A percentile compares a stretch with the other conserved stretches of the same genome.
Evolutionary conservation across 345 rosid genomes (phyloP).

Genomic region (Gossypium mustelinum): DNA sequence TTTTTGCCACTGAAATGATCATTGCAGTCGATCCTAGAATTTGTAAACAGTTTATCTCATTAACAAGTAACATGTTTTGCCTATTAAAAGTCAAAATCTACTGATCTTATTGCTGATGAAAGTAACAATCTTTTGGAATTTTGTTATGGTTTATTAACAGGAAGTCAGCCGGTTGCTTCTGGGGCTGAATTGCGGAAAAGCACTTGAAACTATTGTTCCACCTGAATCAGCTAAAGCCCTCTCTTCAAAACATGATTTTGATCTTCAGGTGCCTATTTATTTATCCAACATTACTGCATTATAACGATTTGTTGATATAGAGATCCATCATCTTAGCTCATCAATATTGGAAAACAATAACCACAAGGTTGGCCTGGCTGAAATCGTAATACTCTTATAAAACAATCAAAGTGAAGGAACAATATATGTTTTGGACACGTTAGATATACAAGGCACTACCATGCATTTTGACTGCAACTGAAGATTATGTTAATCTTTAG

Average conservation of each 20-base stretch:
- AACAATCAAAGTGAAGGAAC: too few relatives aligned
- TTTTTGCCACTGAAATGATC: slow-evolving; percentile 1
- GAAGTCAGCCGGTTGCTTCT: slow-evolving; percentile 77
- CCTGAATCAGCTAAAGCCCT: slow-evolving; percentile 51
- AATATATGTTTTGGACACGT: not conserved
- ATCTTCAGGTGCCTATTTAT: slow-evolving; percentile 55
- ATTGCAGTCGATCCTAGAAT: not conserved
- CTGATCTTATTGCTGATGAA: not conserved
- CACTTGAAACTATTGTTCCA: slow-evolving; percentile 42
- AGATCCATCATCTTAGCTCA: not conserved
- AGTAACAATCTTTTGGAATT: not conserved
- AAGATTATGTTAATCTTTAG: not conserved
- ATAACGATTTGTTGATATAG: not conserved
- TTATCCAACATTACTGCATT: not conserved
- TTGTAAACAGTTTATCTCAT: not conserved
- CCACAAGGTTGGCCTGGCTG: not conserved
- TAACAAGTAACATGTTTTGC: not conserved
- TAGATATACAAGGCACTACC: not conserved
- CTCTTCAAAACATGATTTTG: slow-evolving; percentile 62
- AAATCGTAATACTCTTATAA: not conserved
- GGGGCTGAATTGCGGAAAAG: slow-evolving; percentile 71
- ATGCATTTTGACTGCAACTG: not conserved
- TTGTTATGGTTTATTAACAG: slow-evolving; percentile 33
- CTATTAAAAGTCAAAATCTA: not conserved
- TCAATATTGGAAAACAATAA: not conserved